Base-by-base conservation (phyloP, 2,329 filamentous ascomycete species). In the Ophiostoma himal-ulmi region DNA sequence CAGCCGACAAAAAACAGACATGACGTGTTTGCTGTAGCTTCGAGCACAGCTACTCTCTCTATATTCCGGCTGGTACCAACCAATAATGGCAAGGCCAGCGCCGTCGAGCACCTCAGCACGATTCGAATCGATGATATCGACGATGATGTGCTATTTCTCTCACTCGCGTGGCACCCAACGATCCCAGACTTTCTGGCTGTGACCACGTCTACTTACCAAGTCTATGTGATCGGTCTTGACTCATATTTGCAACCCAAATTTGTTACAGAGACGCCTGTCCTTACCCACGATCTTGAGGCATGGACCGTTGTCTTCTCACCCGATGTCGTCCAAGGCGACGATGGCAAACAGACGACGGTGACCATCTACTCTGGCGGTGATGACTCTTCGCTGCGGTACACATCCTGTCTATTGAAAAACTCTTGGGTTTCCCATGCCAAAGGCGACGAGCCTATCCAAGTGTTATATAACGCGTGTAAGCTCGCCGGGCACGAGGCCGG, bases 321-420 rank as follows among this genome's bases (percentile, higher is more conserved):
- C 30, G 52, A 11, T 7, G 20, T 57, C 17, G 8, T 26, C 26
- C 13, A 22, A 10, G 41, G 44, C 3, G 60, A 36, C 30, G 67
- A 39, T 5, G 62, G 30, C 13, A 37, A 10, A 34, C 48, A 14
- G 36, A 65, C 1, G 8, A 67, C n/a, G 14, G 37, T 81, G 69
- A 82, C 80, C 0, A 73, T 90, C 5, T 88, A 88, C 73, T 91
- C 89, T 1, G 92, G 93, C 11, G 91, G 92, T 36, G 92, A 96
- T 75, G 92, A 95, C 77, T 88, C 87, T 13, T 81, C 80, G n/a
- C 78, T 91, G 44, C 81, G 87, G 73, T 85, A 80, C 74, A 79
- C 78, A 26, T 79, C 78, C 1, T 73, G 69, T 14, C n/a, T 44
- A 0, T 8, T 72, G 22, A 3, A 10, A 7, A 57, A 10, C 2